Evolutionary conservation across 1,139 yeast species (phyloP).

Genomic region (Taiozyma sp.): DNA sequence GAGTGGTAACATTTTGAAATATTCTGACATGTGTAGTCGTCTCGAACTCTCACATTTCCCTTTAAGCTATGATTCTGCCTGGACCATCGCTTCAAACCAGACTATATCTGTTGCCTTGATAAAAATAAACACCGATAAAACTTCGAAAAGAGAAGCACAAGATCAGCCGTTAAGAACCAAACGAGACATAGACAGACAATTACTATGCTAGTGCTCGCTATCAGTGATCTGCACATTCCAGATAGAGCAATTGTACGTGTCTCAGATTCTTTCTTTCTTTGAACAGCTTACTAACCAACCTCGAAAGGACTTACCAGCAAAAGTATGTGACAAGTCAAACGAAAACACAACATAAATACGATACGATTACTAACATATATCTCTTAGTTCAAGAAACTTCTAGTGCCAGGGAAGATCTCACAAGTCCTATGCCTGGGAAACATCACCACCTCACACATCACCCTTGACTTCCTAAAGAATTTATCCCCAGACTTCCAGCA

Average conservation of each 20-base stretch:
- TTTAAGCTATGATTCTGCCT: too few species aligned
- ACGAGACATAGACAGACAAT: neutral
- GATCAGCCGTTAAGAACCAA: too few species aligned
- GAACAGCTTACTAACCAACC: constrained; percentile 6
- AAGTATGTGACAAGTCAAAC: constrained; percentile 19
- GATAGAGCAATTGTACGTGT: constrained; percentile 59
- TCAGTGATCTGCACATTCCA: constrained; percentile 89
- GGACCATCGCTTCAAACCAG: neutral
- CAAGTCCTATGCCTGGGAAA: constrained; percentile 87
- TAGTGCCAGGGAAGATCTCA: constrained; percentile 75
- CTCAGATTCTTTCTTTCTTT: neutral
- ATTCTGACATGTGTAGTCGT: too few species aligned
- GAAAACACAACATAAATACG: neutral
- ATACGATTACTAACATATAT: neutral
- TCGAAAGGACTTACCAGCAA: constrained; percentile 34
- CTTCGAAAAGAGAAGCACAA: neutral
- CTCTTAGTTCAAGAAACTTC: constrained; percentile 41
- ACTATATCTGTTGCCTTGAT: neutral
- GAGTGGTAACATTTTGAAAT: too few species aligned
- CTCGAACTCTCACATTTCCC: too few species aligned
- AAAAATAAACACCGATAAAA: neutral
- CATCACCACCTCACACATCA: constrained; percentile 61
- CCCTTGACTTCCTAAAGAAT: constrained; percentile 56
- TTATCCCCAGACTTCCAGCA: constrained; percentile 68
- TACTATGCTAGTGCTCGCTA: constrained; percentile 56